Evolutionary conservation across 2,329 filamentous ascomycete genomes (phyloP), one percentile per base, ranked within the genome.

Genomic region (Sporothrix mexicana): DNA sequence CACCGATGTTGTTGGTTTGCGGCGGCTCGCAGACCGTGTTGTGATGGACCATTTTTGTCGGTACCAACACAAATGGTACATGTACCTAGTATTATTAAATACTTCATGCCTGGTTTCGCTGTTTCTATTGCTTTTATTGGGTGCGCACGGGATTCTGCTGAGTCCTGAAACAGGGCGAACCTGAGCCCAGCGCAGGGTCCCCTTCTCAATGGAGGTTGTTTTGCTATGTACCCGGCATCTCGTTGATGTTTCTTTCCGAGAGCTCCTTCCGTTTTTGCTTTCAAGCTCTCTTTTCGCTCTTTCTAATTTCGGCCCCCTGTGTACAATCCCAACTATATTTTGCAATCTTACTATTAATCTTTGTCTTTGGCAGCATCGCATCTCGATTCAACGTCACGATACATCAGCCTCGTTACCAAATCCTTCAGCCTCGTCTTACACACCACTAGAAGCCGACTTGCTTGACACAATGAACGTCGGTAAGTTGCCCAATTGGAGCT

Each of bases 401-500:
- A 47, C 23, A 30, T 13, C 23, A 51, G 64, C 43, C 43, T 51
- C 7, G 43, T 23, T 25, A 7, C 30, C 5, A 7, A 36, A 36
- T 55, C 51, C 20, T 51, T 51, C 64, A 30, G 45, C 64, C 64
- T 49, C 23, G 43, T 67, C 64, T 51, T 36, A 67, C 62, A 36
- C 23, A 47, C 30, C 13, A 13, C 15, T 20, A 13, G 30, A 41
- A 47, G 1, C 23, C 25, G n/a, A 25, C 41, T 2, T 30, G 30
- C 20, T 20, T 25, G 36, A 15, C 17, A 73, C 68, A 41, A 76
- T 76, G 75, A 72, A 75, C 17, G 74, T 74, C 71, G 75, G 75
- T 76, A 25, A 75, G 30, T 36, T 36, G 3, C 49, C 10, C 1
- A 55, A 7, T 9, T 45, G 2, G 23, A 49, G n/a, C 17, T 69